Conservation (phyloP, 805 yeast species). For the Myxozyma vanderwaltii region DNA sequence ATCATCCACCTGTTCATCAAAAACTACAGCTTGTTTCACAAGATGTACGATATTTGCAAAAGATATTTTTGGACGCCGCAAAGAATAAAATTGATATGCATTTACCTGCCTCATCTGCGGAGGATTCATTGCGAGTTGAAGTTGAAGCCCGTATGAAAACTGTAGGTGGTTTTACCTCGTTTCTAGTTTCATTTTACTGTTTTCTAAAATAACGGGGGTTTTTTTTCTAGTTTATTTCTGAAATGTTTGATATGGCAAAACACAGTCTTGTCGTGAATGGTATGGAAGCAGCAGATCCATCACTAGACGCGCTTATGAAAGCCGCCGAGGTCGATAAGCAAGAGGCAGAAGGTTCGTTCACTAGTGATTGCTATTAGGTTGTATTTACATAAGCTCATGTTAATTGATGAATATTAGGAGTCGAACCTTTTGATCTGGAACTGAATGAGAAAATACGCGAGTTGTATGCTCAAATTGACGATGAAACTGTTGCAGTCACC, state of each 20-base stretch:
- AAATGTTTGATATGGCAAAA: slow-evolving; percentile 58
- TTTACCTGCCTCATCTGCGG: slow-evolving; percentile 43
- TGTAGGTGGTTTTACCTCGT: slow-evolving; percentile 5
- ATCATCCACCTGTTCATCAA: slow-evolving; percentile 34
- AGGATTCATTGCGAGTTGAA: slow-evolving; percentile 48
- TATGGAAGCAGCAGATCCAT: slow-evolving; percentile 39
- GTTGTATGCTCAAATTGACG: slow-evolving; percentile 41
- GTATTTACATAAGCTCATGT: too few species aligned
- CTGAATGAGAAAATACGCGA: slow-evolving; percentile 61
- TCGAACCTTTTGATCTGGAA: slow-evolving; percentile 70
- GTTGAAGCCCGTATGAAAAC: slow-evolving; percentile 48
- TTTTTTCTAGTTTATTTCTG: slow-evolving; percentile 45
- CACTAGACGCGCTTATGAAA: slow-evolving; percentile 37
- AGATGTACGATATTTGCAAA: slow-evolving; percentile 54
- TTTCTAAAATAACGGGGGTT: not conserved
- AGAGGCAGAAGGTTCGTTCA: slow-evolving; percentile 30
- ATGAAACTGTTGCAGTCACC: slow-evolving; percentile 59
- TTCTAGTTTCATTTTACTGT: too few species aligned
- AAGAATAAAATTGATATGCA: slow-evolving; percentile 52
- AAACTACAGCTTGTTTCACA: slow-evolving; percentile 35
- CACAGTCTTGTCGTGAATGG: slow-evolving; percentile 62
- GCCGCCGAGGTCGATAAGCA: slow-evolving; percentile 36
- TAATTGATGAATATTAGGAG: slow-evolving; percentile 41
- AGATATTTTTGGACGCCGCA: slow-evolving; percentile 48
- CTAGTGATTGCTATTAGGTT: too few species aligned